phyloP scores from a whole-genome alignment of 768 basidiomycete species.

The Lentinula sp. region DNA sequence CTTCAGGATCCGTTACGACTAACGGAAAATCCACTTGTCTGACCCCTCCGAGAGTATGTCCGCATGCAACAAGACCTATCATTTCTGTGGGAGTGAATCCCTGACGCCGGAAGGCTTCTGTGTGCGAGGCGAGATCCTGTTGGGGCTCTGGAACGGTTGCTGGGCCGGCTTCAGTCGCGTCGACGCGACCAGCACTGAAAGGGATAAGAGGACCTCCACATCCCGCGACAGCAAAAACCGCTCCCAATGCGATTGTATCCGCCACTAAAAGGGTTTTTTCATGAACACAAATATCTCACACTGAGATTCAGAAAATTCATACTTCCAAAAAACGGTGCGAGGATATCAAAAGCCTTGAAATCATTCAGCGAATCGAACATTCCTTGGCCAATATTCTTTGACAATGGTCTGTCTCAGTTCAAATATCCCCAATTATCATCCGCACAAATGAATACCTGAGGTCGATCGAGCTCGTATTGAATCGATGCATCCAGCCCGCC shows the following conservation, averaged over 20 bases:
- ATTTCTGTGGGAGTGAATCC: slow-evolving; percentile 28
- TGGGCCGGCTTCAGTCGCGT: slow-evolving; percentile 30
- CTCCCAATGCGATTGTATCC: slow-evolving; percentile 37
- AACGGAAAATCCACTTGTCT: slow-evolving; percentile 9
- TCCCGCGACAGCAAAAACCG: slow-evolving; percentile 28
- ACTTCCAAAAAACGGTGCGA: slow-evolving; percentile 39
- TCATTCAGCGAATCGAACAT: slow-evolving; percentile 37
- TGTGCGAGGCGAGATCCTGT: slow-evolving; percentile 31
- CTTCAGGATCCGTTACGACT: neutral
- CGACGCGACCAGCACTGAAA: slow-evolving; percentile 34
- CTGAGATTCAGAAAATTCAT: slow-evolving; percentile 9
- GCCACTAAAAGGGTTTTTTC: slow-evolving; percentile 25
- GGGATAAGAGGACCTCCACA: slow-evolving; percentile 44
- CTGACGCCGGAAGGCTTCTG: slow-evolving; percentile 31
- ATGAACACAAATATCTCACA: neutral
- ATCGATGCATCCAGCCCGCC: slow-evolving; percentile 49
- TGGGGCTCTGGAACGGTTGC: slow-evolving; percentile 38
- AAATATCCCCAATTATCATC: too few species aligned
- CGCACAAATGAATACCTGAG: slow-evolving; percentile 26
- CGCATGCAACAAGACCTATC: slow-evolving; percentile 10
- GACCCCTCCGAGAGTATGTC: slow-evolving; percentile 10
- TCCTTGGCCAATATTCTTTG: slow-evolving; percentile 41
- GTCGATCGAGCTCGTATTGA: slow-evolving; percentile 36
- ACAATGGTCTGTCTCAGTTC: too few species aligned
- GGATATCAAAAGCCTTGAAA: slow-evolving; percentile 28